Evolutionary conservation across 345 rosid genomes (phyloP).

Genomic region (Raphanus sativus): DNA sequence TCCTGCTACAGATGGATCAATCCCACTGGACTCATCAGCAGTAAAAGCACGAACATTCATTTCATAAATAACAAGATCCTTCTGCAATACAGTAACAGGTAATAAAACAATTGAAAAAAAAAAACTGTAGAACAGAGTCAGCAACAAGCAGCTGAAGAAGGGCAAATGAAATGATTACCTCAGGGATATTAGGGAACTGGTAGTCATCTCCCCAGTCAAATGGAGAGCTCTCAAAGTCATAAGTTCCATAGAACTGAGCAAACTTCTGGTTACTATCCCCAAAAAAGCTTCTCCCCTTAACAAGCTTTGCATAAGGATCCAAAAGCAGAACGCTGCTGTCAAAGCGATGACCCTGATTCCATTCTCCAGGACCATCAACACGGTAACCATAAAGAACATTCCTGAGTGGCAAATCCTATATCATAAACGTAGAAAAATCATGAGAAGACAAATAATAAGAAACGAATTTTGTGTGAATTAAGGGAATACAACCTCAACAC

Average conservation of each 20-base stretch:
- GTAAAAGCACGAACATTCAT: constrained; percentile 97
- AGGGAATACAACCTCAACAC: constrained; percentile 55
- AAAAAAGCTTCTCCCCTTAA: constrained; percentile 72
- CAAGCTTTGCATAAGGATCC: constrained; percentile 90
- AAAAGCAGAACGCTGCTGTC: constrained; percentile 60
- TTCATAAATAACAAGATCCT: constrained; percentile 92
- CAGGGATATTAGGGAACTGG: constrained; percentile 70
- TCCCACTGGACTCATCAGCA: constrained; percentile 76
- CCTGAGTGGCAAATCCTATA: constrained; percentile 67
- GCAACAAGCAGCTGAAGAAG: background rate
- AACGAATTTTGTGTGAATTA: background rate
- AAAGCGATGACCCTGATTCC: constrained; percentile 86
- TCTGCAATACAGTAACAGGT: constrained; percentile 51
- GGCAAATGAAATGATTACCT: constrained; percentile 47
- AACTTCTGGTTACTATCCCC: constrained; percentile 67
- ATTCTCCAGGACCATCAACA: constrained; percentile 77
- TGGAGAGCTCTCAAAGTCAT: constrained; percentile 73
- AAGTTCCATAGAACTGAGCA: constrained; percentile 73
- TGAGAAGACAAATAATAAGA: background rate
- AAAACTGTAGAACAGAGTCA: constrained; percentile 3
- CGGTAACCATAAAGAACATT: constrained; percentile 84
- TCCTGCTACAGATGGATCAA: constrained; percentile 63
- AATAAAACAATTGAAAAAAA: background rate
- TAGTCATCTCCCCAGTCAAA: constrained; percentile 84
- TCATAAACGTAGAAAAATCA: constrained; percentile 8